Conservation (phyloP, 2,329 filamentous ascomycete genomes). For the Fusarium heterosporum region DNA sequence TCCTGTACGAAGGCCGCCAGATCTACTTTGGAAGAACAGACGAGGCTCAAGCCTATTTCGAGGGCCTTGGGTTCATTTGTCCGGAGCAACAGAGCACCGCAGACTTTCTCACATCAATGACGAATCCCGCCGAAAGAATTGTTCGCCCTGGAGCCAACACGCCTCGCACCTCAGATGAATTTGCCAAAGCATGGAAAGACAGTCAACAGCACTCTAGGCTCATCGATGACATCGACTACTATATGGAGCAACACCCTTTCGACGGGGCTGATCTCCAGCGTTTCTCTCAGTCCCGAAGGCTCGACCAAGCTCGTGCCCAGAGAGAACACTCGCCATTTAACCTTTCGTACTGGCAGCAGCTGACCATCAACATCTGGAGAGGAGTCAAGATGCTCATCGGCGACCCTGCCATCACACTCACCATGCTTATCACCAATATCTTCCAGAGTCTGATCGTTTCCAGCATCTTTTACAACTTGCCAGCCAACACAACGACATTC, state of each 20-base stretch:
- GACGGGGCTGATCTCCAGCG: slow-evolving; percentile 36
- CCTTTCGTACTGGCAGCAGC: slow-evolving; percentile 28
- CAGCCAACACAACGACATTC: slow-evolving; percentile 20
- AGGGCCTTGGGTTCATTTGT: slow-evolving; percentile 66
- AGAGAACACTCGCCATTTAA: slow-evolving; percentile 33
- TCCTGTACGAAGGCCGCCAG: slow-evolving; percentile 75
- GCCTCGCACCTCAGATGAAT: slow-evolving; percentile 53
- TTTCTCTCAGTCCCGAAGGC: slow-evolving; percentile 33
- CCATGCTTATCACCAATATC: slow-evolving; percentile 37
- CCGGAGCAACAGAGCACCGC: slow-evolving; percentile 69
- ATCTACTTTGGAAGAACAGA: slow-evolving; percentile 58
- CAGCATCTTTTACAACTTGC: slow-evolving; percentile 38
- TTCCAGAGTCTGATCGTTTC: slow-evolving; percentile 31
- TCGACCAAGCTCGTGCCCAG: slow-evolving; percentile 35
- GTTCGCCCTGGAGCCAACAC: slow-evolving; percentile 48
- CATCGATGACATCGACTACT: slow-evolving; percentile 48
- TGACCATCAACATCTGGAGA: slow-evolving; percentile 25
- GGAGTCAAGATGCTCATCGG: slow-evolving; percentile 25
- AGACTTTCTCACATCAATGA: slow-evolving; percentile 73
- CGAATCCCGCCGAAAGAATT: slow-evolving; percentile 51
- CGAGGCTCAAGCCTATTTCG: slow-evolving; percentile 44
- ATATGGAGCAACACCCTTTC: slow-evolving; percentile 40
- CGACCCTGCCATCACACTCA: slow-evolving; percentile 28
- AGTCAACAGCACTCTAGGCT: slow-evolving; percentile 44
- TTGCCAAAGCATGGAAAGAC: slow-evolving; percentile 49